These are phyloP conservation scores for Strigomonas galati DNA, from an alignment of 208 protist genomes.

Conservation along the genomic window DNA sequence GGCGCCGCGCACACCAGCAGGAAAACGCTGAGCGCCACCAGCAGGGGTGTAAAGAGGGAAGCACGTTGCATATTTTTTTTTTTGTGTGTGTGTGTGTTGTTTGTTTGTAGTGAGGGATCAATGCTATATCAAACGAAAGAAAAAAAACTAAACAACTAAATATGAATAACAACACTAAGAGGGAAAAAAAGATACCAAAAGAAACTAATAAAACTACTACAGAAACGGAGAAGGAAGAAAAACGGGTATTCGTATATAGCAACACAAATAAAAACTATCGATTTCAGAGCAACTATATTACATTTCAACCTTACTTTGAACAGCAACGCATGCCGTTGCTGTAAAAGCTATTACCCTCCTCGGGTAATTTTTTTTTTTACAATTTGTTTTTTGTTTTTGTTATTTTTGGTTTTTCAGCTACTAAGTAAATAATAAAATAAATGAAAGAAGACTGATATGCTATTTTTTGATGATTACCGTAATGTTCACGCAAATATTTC, in stretches of 20 bases:
- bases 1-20: slow-evolving; percentile 16
- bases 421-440: background rate
- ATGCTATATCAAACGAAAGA: background rate
- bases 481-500: background rate
- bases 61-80: slow-evolving; percentile 4
- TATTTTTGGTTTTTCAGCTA: background rate
- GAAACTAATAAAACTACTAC: background rate
- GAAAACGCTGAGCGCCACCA: background rate
- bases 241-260: too few species aligned
- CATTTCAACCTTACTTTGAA: too few species aligned
- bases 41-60: background rate
- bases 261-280: too few species aligned
- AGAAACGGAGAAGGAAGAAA: background rate
- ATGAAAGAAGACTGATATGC: background rate
- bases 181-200: background rate
- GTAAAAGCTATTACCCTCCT: too few species aligned
- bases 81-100: background rate
- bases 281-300: too few species aligned
- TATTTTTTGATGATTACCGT: background rate
- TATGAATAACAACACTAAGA: too few species aligned
- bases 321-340: too few species aligned
- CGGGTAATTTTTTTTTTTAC: background rate
- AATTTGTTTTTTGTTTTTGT: background rate
- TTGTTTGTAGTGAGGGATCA: background rate
- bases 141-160: background rate